Percentiles rank a stretch among this genome's conserved stretches.
phyloP scores from a whole-genome alignment of 768 basidiomycete species.

The Cystobasidium onofrii region DNA sequence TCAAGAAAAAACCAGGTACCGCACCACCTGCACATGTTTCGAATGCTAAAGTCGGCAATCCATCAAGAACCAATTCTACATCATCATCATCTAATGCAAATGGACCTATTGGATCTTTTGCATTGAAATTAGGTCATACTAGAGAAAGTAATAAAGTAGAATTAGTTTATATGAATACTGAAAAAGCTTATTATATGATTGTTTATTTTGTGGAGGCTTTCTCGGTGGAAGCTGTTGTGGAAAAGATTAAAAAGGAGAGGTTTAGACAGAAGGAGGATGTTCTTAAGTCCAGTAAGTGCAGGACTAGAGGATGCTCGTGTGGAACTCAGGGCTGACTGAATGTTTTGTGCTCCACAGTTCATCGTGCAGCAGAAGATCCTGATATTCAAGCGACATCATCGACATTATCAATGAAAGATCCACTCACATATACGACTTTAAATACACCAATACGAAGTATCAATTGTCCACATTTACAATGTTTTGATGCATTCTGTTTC shows the following conservation, averaged over 20 bases:
- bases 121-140: not conserved
- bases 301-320: no score
- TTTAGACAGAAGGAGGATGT: conserved; percentile 60
- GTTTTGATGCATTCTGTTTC: conserved; percentile 93
- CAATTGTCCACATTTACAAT: conserved; percentile 81
- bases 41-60: not conserved
- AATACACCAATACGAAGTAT: conserved; percentile 73
- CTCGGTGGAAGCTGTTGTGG: conserved; percentile 61
- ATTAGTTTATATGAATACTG: conserved; percentile 44
- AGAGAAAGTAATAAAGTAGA: conserved; percentile 26
- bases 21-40: conserved; percentile 73
- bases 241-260: conserved; percentile 61
- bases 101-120: not conserved
- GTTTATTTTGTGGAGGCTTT: conserved; percentile 77
- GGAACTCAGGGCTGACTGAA: no score
- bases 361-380: conserved; percentile 53
- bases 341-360: not conserved
- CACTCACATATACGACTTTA: conserved; percentile 85
- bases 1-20: conserved; percentile 91
- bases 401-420: conserved; percentile 86
- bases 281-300: conserved; percentile 56
- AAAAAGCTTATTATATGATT: conserved; percentile 60
- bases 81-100: not conserved
- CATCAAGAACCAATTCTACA: not conserved
- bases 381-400: conserved; percentile 84